These are phyloP conservation scores for Saturnispora diversa DNA, from an alignment of 805 yeast species.

Conservation along the genomic window DNA sequence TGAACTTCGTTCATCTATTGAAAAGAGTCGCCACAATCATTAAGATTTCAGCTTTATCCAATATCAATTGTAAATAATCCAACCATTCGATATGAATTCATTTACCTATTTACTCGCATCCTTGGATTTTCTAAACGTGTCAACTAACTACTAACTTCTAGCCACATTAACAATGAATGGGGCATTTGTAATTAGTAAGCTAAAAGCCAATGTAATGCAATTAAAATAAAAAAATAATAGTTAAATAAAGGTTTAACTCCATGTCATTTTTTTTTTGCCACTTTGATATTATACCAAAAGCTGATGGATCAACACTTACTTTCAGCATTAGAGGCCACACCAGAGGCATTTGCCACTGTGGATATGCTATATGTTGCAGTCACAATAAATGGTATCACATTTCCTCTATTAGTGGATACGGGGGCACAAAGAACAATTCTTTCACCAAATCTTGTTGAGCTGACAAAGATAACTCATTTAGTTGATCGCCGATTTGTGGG, in stretches of 20 bases:
- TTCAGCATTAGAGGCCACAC: slow-evolving; percentile 77
- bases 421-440: slow-evolving; percentile 92
- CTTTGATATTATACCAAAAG: slow-evolving; percentile 22
- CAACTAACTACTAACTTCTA: no score
- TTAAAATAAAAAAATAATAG: no score
- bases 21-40: no score
- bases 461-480: slow-evolving; percentile 58
- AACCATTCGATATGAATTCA: no score
- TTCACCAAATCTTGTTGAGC: slow-evolving; percentile 67
- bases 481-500: slow-evolving; percentile 78
- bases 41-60: no score
- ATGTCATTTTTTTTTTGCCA: slow-evolving; percentile 1
- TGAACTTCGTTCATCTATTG: no score
- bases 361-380: slow-evolving; percentile 76
- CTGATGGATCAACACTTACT: slow-evolving; percentile 74
- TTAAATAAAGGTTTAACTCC: background rate
- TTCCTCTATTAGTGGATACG: slow-evolving; percentile 91
- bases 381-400: slow-evolving; percentile 68
- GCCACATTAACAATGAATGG: no score
- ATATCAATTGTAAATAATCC: no score
- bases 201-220: no score
- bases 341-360: slow-evolving; percentile 81
- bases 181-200: no score
- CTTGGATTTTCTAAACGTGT: no score
- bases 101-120: no score